These are phyloP conservation scores for Colletotrichum siamense DNA, from an alignment of 2,329 filamentous ascomycete genomes.

Conservation along the genomic window DNA sequence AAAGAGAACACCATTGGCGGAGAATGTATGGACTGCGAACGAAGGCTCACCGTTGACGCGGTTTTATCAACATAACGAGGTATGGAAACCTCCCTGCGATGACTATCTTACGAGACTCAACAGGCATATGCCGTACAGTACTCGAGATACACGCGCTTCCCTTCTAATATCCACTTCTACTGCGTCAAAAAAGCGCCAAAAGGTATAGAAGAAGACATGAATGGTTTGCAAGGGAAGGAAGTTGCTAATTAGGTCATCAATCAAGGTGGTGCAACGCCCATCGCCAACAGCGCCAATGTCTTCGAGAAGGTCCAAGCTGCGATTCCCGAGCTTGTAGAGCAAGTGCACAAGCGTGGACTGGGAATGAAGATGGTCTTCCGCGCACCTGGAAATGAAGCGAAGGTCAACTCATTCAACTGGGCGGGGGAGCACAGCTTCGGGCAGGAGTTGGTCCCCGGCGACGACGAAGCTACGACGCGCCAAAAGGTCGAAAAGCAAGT, in stretches of 20 bases:
- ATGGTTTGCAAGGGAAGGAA: neutral
- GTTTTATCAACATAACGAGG: conserved; percentile 27
- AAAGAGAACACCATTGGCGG: conserved; percentile 18
- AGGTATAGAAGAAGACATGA: neutral
- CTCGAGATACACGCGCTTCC: conserved; percentile 23
- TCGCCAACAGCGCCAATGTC: conserved; percentile 17
- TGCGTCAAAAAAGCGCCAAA: conserved; percentile 20
- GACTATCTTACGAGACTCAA: neutral
- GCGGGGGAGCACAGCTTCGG: conserved; percentile 28
- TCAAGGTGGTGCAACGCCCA: conserved; percentile 19
- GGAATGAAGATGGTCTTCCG: conserved; percentile 27
- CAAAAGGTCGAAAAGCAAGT: conserved; percentile 22
- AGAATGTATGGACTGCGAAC: conserved; percentile 26
- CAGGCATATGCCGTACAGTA: conserved; percentile 1
- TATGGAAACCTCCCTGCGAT: neutral
- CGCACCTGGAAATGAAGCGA: conserved; percentile 21
- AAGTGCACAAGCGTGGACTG: conserved; percentile 17
- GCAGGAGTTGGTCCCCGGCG: conserved; percentile 29
- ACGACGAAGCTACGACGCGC: conserved; percentile 6
- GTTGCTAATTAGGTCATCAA: neutral
- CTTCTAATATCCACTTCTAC: conserved; percentile 23
- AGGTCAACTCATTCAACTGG: conserved; percentile 24
- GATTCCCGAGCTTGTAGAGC: conserved; percentile 23
- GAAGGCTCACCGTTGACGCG: conserved; percentile 23
- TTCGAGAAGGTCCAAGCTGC: conserved; percentile 14